Evolutionary conservation across 345 rosid genomes (phyloP).

Genomic region (Pseudoturritis turrita): DNA sequence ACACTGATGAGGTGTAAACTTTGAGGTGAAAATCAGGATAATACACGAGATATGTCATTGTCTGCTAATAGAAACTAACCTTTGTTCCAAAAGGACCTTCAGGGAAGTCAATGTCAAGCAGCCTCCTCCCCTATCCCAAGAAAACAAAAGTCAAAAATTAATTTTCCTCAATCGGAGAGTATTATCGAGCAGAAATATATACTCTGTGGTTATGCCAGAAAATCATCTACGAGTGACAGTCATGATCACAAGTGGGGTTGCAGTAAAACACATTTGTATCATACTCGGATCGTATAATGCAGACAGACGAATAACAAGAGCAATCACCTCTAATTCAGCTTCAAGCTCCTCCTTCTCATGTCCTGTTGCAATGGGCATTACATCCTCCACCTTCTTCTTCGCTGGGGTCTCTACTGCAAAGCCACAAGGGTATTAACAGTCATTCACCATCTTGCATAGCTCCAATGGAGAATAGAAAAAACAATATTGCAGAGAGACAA

Average conservation of each 20-base stretch:
- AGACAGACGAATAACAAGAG: neutral
- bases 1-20: neutral
- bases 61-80: slow-evolving; percentile 42
- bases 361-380: slow-evolving; percentile 90
- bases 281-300: neutral
- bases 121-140: slow-evolving; percentile 53
- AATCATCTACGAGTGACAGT: neutral
- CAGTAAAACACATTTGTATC: neutral
- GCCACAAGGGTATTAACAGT: neutral
- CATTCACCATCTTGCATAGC: too few relatives aligned
- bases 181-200: neutral
- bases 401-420: slow-evolving; percentile 40
- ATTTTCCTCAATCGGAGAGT: neutral
- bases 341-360: slow-evolving; percentile 88
- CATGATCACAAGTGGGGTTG: neutral
- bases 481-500: neutral
- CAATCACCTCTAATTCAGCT: slow-evolving; percentile 61
- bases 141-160: neutral
- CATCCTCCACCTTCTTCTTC: slow-evolving; percentile 67
- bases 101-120: slow-evolving; percentile 69
- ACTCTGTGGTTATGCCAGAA: neutral
- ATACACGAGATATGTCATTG: neutral
- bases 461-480: neutral
- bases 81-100: slow-evolving; percentile 91
- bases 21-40: neutral